phyloP scores from a whole-genome alignment of 2,329 filamentous ascomycete species.

The Cylindrodendrum hubeiense region DNA sequence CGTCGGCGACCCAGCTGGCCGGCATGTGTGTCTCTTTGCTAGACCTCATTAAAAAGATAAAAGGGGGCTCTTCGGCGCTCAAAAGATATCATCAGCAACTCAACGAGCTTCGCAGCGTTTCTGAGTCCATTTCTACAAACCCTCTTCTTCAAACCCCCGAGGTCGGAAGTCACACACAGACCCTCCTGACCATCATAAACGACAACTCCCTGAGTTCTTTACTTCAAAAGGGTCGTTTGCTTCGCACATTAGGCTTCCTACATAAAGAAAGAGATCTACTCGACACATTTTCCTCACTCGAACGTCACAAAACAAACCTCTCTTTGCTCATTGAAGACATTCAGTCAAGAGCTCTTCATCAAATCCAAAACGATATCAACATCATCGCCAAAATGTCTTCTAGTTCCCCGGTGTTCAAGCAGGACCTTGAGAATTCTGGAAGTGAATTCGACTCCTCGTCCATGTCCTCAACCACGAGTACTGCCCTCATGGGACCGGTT shows the following conservation, averaged over 20 bases:
- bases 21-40: slow-evolving; percentile 28
- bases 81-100: slow-evolving; percentile 37
- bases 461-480: background rate
- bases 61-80: slow-evolving; percentile 31
- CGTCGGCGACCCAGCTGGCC: slow-evolving; percentile 34
- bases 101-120: slow-evolving; percentile 34
- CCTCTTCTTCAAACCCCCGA: slow-evolving; percentile 40
- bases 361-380: slow-evolving; percentile 11
- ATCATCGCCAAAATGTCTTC: slow-evolving; percentile 6
- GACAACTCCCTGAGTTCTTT: slow-evolving; percentile 25
- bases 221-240: background rate
- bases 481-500: background rate
- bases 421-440: background rate
- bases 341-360: slow-evolving; percentile 56
- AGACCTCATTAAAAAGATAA: slow-evolving; percentile 39
- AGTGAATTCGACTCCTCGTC: background rate
- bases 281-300: slow-evolving; percentile 29
- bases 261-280: slow-evolving; percentile 31
- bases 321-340: slow-evolving; percentile 30
- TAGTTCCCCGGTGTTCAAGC: background rate
- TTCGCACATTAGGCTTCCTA: background rate
- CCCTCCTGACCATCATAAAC: slow-evolving; percentile 28
- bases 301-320: slow-evolving; percentile 32
- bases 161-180: slow-evolving; percentile 24
- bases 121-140: slow-evolving; percentile 32